Evolutionary conservation across 129 eudicot genomes (phyloP), one percentile per base, ranked within the genome.

Genomic region (Silybum marianum): DNA sequence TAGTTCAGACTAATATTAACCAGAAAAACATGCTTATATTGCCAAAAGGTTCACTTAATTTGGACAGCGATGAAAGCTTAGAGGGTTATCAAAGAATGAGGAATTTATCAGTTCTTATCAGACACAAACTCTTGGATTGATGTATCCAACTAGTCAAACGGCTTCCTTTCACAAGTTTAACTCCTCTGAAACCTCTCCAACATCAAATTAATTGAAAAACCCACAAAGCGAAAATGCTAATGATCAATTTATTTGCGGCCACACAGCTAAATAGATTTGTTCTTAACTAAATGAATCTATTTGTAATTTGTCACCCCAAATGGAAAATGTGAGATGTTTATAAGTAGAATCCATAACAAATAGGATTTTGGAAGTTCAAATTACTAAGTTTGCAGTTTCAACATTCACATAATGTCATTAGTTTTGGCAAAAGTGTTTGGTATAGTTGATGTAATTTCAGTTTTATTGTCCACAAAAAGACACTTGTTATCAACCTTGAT

Each of bases 141-240:
- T 51, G 63, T n/a, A 10, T 54, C 66, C 66, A 58, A 58, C 66
- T 58, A 58, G 69, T 65, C 69, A 65, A 65, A 65, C 69, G 5
- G 14, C 69, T 23, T 65, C 30, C 1, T 13, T 9, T 19, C 69
- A 19, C 69, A 62, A 19, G 28, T 9, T 62, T 19, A 22, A 62
- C 69, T 19, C 28, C 19, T 60, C 13, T 21, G 69, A 62, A 62
- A 23, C 69, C 69, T 22, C 25, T 22, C 25, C 26, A 22, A 62
- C 26, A 62, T 44, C 68, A 76, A 62, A 81, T 81, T 63, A 42
- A 58, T 25, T 74, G 80, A 69, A 40, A 65, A 40, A 65, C 75
- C 84, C 80, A 81, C 84, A 42, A 63, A 28, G 21, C 30, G 75
- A 42, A 46, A 13, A 65, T 24, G 68, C 14, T 13, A 74, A 66